Percentiles rank a stretch among this genome's conserved stretches.
Evolutionary conservation across 805 yeast species (phyloP).

Genomic region (Cyberlindnera mycetangii): DNA sequence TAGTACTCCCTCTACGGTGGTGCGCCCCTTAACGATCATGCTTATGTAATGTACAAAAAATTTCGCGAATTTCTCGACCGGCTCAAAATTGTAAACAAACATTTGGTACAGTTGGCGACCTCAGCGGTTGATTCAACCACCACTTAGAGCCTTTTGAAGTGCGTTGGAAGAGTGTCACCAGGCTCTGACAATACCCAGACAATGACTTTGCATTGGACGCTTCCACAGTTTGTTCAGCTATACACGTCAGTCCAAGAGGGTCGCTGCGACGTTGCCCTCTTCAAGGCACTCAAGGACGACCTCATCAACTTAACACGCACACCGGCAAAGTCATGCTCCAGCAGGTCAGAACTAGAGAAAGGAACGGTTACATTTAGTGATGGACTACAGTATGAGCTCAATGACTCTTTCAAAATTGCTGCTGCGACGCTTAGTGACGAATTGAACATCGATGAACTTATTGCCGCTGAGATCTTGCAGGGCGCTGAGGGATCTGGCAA

Average conservation of each 20-base stretch:
- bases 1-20: background rate
- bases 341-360: conserved; percentile 45
- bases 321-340: conserved; percentile 42
- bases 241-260: conserved; percentile 20
- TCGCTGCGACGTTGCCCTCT: conserved; percentile 11
- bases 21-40: background rate
- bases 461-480: conserved; percentile 66
- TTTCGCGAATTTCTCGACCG: background rate
- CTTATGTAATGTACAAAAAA: background rate
- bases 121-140: background rate
- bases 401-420: conserved; percentile 59
- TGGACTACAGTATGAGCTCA: conserved; percentile 54
- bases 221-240: conserved; percentile 19
- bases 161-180: background rate
- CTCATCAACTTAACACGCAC: conserved; percentile 40
- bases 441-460: conserved; percentile 72
- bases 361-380: conserved; percentile 48
- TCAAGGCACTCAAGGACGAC: conserved; percentile 40
- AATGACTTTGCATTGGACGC: conserved; percentile 25
- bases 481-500: conserved; percentile 46
- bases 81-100: conserved; percentile 14
- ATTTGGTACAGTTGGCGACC: background rate
- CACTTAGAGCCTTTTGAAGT: background rate
- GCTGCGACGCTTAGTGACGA: conserved; percentile 60
- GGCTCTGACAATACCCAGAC: background rate